A percentile compares a stretch with the other conserved stretches of the same genome.
These are phyloP conservation scores for Bipolaris cookei DNA, from an alignment of 2,329 filamentous ascomycete genomes.

Conservation along the genomic window DNA sequence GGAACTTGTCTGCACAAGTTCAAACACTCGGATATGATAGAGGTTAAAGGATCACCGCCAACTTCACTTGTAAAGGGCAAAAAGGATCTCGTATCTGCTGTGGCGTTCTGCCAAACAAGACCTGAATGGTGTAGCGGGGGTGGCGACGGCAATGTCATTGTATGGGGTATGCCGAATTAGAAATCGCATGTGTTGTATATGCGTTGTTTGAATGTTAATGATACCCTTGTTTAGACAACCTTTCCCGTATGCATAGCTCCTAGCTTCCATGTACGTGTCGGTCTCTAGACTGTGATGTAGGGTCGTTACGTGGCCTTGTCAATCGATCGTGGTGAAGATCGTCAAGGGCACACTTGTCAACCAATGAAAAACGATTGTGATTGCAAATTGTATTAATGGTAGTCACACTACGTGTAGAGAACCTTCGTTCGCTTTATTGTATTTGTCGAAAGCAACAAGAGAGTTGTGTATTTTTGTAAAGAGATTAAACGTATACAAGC, in stretches of 20 bases:
- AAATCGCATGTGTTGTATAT: background rate
- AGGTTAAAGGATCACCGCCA: constrained; percentile 31
- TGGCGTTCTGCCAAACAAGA: constrained; percentile 55
- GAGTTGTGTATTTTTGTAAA: too few species aligned
- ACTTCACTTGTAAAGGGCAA: constrained; percentile 45
- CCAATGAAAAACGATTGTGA: too few species aligned
- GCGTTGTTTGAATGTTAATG: background rate
- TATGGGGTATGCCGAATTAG: constrained; percentile 38
- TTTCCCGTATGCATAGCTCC: background rate
- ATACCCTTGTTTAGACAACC: constrained; percentile 2
- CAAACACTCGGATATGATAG: constrained; percentile 49
- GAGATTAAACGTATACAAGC: constrained; percentile 6
- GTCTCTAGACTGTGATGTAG: background rate
- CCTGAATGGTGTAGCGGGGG: constrained; percentile 59
- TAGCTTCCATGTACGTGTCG: background rate
- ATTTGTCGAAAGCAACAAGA: background rate
- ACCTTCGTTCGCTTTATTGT: background rate
- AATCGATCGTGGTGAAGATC: too few species aligned
- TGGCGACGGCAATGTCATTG: constrained; percentile 54
- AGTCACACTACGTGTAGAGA: background rate
- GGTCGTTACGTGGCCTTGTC: background rate
- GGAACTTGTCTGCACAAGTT: constrained; percentile 72
- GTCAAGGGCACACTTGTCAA: too few species aligned
- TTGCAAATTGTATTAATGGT: background rate
- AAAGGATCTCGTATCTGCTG: constrained; percentile 56